Evolutionary conservation across 371 early-diverging fungal species (phyloP), one percentile per base, ranked within the genome.

Genomic region (Enterospora canceri): DNA sequence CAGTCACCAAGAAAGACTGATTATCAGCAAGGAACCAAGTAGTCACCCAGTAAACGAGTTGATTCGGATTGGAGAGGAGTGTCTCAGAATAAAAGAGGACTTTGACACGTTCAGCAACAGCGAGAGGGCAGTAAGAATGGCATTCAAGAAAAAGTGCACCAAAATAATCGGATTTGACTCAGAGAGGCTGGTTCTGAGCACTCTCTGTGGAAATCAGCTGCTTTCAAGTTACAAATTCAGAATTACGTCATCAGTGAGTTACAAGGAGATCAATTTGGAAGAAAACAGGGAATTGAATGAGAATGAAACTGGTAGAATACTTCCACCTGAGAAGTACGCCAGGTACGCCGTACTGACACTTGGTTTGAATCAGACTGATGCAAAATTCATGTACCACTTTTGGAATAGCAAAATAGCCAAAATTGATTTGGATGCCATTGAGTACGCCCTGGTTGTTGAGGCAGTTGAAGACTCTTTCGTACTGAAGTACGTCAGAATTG

Each of bases 181-280:
- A 29, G 60, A 53, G 15, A 49, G 28, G 29, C 29, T 74, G 16
- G 61, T 63, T 15, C 33, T 74, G 35, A 71, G 75, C 26, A 64
- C 71, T 32, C 29, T 58, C 19, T 71, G 54, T 66, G 60, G 71
- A 35, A 48, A 63, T 2, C 65, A 74, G 58, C 47, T 71, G 23
- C 34, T 74, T 21, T 70, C 70, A 21, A 46, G 67, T 29, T 12
- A 67, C 30, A 67, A 71, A 4, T 71, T 71, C 55, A 66, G 66
- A 54, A 64, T 74, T 24, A 46, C 49, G 35, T 28, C 54, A 33
- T 47, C 67, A 32, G 26, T 31, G 12, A 53, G 62, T 58, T 72
- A 65, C 18, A 15, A 15, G 19, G 53, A 63, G n/a, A 30, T 46
- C 15, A n/a, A n/a, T n/a, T n/a, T n/a, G n/a, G n/a, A n/a, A n/a